Evolutionary conservation across 768 basidiomycete genomes (phyloP), one percentile per base, ranked within the genome.

Genomic region (Trametes cingulata): DNA sequence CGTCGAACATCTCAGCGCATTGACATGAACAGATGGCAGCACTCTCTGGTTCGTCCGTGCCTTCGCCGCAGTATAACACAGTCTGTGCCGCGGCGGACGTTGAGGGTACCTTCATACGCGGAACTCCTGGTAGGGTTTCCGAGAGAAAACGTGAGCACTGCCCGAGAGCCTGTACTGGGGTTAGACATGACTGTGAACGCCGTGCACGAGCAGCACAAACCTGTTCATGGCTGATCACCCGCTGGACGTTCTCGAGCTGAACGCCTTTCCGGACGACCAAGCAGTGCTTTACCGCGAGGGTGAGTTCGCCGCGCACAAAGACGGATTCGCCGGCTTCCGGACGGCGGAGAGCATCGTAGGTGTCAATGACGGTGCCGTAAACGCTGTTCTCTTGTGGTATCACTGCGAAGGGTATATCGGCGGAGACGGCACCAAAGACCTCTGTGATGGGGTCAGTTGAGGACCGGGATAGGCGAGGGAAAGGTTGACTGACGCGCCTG

Each of bases 331-430:
- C 76, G 37, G 77, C 62, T 6, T 63, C 61, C 37, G 73, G 65
- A n/a, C 60, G 63, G 24, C 86, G 85, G 47, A 92, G 73, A 35
- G 75, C 62, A 67, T 91, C 86, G 67, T 89, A 91, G 1, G 89
- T 88, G 71, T 93, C 91, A 20, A 83, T 73, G 7, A 93, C 91
- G 17, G 75, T 77, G 12, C 91, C 91, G 64, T 85, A 87, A 36
- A 84, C 87, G 15, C 85, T 85, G 65, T 93, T 93, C 72, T 93
- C 91, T 70, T 90, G 87, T 20, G 91, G 91, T 27, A 92, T 77
- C n/a, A 93, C 78, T 24, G 82, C 90, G 48, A 84, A 77, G 24
- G 80, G 78, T 33, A 74, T 68, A 6, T 69, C 69, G 12, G 74
- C 56, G 6, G 82, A 78, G 40, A 92, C 71, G 17, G 80, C 72